These are phyloP conservation scores for Wickerhamomyces pijperi DNA, from an alignment of 805 yeast genomes.

Conservation along the genomic window DNA sequence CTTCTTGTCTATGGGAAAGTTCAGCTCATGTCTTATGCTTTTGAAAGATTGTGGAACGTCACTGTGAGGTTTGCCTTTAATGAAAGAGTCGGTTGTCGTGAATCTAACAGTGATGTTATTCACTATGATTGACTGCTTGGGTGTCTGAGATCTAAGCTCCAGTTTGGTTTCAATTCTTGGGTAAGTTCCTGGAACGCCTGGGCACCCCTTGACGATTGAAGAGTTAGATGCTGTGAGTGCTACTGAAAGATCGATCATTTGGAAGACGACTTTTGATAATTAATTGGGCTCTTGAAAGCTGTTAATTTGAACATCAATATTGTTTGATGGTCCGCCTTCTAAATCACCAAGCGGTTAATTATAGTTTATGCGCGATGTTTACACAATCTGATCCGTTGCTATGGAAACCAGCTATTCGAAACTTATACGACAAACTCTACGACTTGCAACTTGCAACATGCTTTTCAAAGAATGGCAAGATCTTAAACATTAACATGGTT, in stretches of 20 bases:
- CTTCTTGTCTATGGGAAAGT: constrained; percentile 27
- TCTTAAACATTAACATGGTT: too few relatives aligned
- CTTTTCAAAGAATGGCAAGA: too few relatives aligned
- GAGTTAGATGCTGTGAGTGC: constrained; percentile 38
- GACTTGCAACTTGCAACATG: too few relatives aligned
- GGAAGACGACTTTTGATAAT: too few relatives aligned
- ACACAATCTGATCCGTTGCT: too few relatives aligned
- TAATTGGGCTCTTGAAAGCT: too few relatives aligned
- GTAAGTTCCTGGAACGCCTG: constrained; percentile 51
- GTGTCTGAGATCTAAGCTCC: constrained; percentile 37
- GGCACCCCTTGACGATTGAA: constrained; percentile 52
- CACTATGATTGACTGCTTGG: constrained; percentile 33
- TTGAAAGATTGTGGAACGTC: constrained; percentile 22
- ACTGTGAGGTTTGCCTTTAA: constrained; percentile 25
- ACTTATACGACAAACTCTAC: too few relatives aligned
- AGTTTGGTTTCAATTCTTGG: constrained; percentile 51
- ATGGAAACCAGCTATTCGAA: too few relatives aligned
- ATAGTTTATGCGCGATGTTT: too few relatives aligned
- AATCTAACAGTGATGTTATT: constrained; percentile 38
- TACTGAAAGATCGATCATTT: constrained; percentile 12
- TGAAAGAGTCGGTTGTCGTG: constrained; percentile 35
- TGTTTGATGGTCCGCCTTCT: too few relatives aligned
- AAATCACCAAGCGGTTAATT: too few relatives aligned
- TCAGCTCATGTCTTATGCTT: constrained; percentile 21
- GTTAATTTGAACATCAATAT: too few relatives aligned